Evolutionary conservation across 2,329 filamentous ascomycete species (phyloP).

Genomic region (Aspergillus ustus): DNA sequence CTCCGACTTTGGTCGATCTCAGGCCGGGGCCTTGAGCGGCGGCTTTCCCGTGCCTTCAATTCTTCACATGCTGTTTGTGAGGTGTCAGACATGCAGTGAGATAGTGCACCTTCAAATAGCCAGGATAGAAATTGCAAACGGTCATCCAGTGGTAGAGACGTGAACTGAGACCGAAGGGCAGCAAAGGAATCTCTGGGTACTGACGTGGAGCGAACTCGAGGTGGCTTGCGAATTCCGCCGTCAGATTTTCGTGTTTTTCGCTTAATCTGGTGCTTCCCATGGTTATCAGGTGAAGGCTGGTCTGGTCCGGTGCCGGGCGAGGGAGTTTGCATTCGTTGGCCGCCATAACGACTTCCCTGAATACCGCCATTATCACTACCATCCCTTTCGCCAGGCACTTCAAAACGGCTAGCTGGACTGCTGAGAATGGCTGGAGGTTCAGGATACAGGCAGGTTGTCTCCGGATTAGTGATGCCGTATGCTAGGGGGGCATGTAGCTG

Average conservation of each 20-base stretch:
- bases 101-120: too few species aligned
- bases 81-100: background rate
- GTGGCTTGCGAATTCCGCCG: background rate
- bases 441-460: constrained; percentile 20
- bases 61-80: background rate
- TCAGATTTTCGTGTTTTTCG: constrained; percentile 10
- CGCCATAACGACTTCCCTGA: constrained; percentile 13
- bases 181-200: constrained; percentile 2
- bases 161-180: background rate
- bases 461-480: constrained; percentile 13
- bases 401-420: constrained; percentile 9
- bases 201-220: too few species aligned
- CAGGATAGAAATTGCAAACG: too few species aligned
- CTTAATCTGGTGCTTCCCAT: constrained; percentile 12
- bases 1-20: background rate
- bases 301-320: constrained; percentile 4
- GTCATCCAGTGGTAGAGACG: too few species aligned
- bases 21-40: background rate
- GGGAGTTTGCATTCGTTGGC: constrained; percentile 16
- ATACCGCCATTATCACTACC: constrained; percentile 11
- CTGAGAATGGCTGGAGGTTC: constrained; percentile 16
- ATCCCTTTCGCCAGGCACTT: constrained; percentile 10
- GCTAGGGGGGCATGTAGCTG: constrained; percentile 15
- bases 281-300: background rate
- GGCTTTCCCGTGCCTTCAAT: too few species aligned